phyloP scores from a whole-genome alignment of 2,329 filamentous ascomycete species.

The Pseudocercospora pini-densiflorae region DNA sequence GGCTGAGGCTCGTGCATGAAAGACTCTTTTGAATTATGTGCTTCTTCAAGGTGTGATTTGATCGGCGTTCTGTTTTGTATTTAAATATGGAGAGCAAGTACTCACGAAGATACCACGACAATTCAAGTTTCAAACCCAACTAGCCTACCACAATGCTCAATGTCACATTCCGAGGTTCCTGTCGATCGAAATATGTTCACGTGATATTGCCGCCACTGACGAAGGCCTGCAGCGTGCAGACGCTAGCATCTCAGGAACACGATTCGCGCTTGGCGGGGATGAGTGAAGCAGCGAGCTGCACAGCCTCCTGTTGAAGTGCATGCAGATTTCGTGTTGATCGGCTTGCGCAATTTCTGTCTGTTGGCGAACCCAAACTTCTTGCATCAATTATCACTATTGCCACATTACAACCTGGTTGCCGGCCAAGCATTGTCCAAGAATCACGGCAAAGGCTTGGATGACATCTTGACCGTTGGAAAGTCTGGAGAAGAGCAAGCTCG shows the following conservation, averaged over 20 bases:
- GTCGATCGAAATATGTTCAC: constrained; percentile 3
- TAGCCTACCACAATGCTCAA: background rate
- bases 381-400: background rate
- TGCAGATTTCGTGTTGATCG: background rate
- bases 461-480: background rate
- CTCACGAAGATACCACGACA: constrained; percentile 6
- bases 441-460: background rate
- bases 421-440: background rate
- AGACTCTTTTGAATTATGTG: background rate
- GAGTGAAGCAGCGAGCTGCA: constrained; percentile 1
- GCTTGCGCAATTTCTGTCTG: background rate
- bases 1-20: background rate
- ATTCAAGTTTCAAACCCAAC: background rate
- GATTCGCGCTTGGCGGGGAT: constrained; percentile 4
- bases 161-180: background rate
- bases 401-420: background rate
- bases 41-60: background rate
- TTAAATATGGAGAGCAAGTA: background rate
- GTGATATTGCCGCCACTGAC: background rate
- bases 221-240: background rate
- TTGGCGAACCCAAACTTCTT: background rate
- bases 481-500: background rate
- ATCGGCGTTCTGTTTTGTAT: constrained; percentile 4
- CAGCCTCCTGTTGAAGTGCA: background rate
- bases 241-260: background rate